Percentiles rank a stretch among this genome's conserved stretches.
Conservation (phyloP, 1,284 basidiomycete species). For the Schizopora paradoxa region DNA sequence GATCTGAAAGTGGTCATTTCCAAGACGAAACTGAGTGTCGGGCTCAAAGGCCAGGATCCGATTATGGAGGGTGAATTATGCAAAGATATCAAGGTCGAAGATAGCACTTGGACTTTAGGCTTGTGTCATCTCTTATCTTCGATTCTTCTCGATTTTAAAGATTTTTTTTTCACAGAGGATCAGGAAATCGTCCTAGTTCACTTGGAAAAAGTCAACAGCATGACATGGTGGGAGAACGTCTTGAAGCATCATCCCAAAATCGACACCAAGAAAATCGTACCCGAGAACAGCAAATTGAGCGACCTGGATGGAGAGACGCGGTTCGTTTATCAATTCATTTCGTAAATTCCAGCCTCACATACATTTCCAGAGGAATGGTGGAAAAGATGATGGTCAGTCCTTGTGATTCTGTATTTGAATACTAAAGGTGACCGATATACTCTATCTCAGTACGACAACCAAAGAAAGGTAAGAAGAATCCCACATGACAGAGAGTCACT, state of each 20-base stretch:
- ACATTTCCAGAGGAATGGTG: constrained; percentile 80
- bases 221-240: constrained; percentile 98
- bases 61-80: constrained; percentile 91
- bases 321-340: constrained; percentile 33
- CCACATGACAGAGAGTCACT: not conserved
- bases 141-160: too few relatives aligned
- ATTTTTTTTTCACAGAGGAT: constrained; percentile 70
- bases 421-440: constrained; percentile 10
- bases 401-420: constrained; percentile 14
- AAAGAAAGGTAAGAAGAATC: constrained; percentile 70
- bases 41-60: constrained; percentile 79
- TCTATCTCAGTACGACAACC: constrained; percentile 82
- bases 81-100: constrained; percentile 91
- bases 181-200: constrained; percentile 69
- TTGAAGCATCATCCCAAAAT: constrained; percentile 94
- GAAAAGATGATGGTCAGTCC: constrained; percentile 98
- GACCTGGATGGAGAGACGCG: constrained; percentile 93
- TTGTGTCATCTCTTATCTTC: constrained; percentile 14
- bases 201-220: constrained; percentile 82
- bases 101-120: constrained; percentile 97
- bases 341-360: constrained; percentile 10
- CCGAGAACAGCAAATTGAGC: constrained; percentile 92
- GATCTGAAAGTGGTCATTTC: constrained; percentile 75
- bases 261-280: constrained; percentile 94
- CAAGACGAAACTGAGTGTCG: constrained; percentile 80